These are phyloP conservation scores for Raffaelea albimanens DNA, from an alignment of 2,329 filamentous ascomycete genomes.

Conservation along the genomic window DNA sequence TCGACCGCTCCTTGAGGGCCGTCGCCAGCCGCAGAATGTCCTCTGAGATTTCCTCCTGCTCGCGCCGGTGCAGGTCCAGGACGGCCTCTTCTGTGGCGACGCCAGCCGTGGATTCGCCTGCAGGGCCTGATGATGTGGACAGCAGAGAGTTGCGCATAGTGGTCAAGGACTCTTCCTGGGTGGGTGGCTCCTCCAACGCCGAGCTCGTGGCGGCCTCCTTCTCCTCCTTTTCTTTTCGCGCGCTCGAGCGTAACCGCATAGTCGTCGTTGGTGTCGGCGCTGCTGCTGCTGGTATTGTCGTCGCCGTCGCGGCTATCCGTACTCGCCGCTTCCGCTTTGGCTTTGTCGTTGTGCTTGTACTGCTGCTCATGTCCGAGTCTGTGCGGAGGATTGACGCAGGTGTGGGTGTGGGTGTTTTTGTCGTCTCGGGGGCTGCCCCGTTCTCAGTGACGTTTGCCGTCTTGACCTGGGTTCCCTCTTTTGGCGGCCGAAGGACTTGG, in stretches of 20 bases:
- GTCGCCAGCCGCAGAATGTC: conserved; percentile 75
- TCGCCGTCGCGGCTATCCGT: conserved; percentile 3
- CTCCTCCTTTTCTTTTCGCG: background rate
- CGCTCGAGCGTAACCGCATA: too few relatives aligned
- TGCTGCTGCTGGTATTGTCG: conserved; percentile 4
- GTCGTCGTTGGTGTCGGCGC: background rate
- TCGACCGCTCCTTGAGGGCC: conserved; percentile 65
- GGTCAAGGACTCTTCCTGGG: background rate
- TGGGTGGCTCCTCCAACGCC: conserved; percentile 1
- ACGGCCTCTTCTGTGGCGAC: conserved; percentile 56
- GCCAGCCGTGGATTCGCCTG: conserved; percentile 19
- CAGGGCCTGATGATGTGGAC: background rate
- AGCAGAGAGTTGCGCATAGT: conserved; percentile 27
- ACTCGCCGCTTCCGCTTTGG: conserved; percentile 11
- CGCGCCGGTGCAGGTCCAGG: conserved; percentile 64
- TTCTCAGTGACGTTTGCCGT: conserved; percentile 32
- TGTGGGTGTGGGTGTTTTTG: too few relatives aligned
- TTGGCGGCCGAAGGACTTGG: background rate
- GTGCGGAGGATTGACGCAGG: too few relatives aligned
- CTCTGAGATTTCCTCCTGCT: conserved; percentile 74
- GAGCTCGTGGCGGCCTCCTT: background rate
- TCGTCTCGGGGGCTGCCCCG: conserved; percentile 21
- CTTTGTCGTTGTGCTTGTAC: conserved; percentile 11
- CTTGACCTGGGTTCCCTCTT: too few relatives aligned
- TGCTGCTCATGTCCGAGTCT: background rate